These are phyloP conservation scores for Nakaseomyces delphensis DNA, from an alignment of 1,139 yeast species.

Conservation along the genomic window DNA sequence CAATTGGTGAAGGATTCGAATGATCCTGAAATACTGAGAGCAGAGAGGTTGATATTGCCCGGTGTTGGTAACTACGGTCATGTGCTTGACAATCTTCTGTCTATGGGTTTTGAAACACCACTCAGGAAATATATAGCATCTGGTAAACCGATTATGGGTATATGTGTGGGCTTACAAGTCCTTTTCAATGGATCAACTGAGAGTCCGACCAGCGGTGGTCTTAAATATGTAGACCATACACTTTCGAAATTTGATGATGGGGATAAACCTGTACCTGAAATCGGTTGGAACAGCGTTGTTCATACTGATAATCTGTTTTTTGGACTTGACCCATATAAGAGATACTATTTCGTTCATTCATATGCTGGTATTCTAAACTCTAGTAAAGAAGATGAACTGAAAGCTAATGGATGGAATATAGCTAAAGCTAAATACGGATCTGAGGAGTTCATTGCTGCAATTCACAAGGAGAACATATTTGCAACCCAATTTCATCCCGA, in stretches of 20 bases:
- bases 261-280: constrained; percentile 85
- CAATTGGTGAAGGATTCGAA: constrained; percentile 39
- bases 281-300: constrained; percentile 76
- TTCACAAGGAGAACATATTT: constrained; percentile 65
- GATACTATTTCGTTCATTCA: constrained; percentile 92
- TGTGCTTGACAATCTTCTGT: constrained; percentile 62
- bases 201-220: constrained; percentile 53
- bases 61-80: constrained; percentile 98
- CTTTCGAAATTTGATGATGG: constrained; percentile 51
- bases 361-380: constrained; percentile 61
- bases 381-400: constrained; percentile 31
- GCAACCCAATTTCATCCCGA: constrained; percentile 99
- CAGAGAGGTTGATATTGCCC: constrained; percentile 61
- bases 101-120: constrained; percentile 57
- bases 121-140: constrained; percentile 53
- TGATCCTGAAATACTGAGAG: constrained; percentile 39
- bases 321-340: constrained; percentile 54
- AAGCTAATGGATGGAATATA: constrained; percentile 61
- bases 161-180: constrained; percentile 91
- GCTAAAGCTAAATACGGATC: constrained; percentile 69
- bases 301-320: constrained; percentile 36
- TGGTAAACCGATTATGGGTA: constrained; percentile 87
- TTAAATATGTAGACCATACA: constrained; percentile 41
- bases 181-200: constrained; percentile 71
- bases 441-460: constrained; percentile 78